Conservation (phyloP, 345 rosid species). For the Sisymbrium altissimum region DNA sequence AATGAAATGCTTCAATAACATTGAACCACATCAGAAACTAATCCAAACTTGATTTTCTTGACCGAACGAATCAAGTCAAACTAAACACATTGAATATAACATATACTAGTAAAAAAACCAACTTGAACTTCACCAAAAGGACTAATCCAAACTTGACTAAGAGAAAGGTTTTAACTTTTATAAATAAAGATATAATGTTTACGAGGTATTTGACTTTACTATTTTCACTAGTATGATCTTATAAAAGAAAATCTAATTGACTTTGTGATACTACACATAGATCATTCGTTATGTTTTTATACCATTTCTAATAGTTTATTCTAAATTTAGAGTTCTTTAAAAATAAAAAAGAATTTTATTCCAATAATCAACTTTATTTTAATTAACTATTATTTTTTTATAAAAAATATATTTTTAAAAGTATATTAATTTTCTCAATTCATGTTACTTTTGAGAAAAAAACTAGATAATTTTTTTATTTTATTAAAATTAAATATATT, state of each 20-base stretch:
- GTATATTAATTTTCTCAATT: no score
- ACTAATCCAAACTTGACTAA: background rate
- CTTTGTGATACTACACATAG: background rate
- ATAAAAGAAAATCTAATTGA: background rate
- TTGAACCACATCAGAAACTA: background rate
- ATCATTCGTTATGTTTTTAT: background rate
- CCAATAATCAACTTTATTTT: no score
- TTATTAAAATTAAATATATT: no score
- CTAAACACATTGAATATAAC: background rate
- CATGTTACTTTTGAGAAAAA: no score
- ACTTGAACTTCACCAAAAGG: background rate
- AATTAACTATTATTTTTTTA: no score
- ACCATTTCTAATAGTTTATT: no score
- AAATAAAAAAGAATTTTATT: no score
- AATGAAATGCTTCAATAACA: background rate
- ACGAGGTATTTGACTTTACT: background rate
- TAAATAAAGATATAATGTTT: no score
- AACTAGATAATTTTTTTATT: no score
- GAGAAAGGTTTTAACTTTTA: no score
- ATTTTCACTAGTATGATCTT: background rate
- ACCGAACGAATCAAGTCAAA: background rate
- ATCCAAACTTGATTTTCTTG: background rate
- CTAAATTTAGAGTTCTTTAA: no score
- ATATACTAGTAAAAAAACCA: background rate
- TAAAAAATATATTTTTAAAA: no score